Evolutionary conservation across 177 flowering plant genomes (phyloP).

Genomic region (Vitis hybrid): DNA sequence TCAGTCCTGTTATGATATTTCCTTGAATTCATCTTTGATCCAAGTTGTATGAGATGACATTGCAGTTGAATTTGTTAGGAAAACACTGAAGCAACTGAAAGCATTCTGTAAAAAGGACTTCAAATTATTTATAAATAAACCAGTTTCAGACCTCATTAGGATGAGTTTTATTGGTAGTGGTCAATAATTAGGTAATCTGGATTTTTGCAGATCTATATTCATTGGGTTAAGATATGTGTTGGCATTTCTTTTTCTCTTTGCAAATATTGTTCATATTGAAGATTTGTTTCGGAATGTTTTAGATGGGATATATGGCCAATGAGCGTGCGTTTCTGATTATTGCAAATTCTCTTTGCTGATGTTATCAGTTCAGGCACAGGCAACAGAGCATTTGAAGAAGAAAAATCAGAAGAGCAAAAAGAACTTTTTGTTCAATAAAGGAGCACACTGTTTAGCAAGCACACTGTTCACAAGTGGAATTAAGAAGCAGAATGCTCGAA

Average conservation of each 20-base stretch:
- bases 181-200: background rate
- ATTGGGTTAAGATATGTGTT: background rate
- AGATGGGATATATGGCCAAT: background rate
- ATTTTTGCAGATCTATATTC: background rate
- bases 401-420: conserved; percentile 29
- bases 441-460: conserved; percentile 40
- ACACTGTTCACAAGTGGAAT: conserved; percentile 56
- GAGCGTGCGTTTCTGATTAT: background rate
- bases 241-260: background rate
- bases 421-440: background rate
- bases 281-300: background rate
- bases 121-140: too few species aligned
- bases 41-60: too few species aligned
- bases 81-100: too few species aligned
- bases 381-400: conserved; percentile 49
- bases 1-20: too few species aligned
- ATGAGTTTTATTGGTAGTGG: too few species aligned
- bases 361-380: conserved; percentile 65
- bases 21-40: too few species aligned
- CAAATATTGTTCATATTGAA: background rate
- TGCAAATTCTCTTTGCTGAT: conserved; percentile 9
- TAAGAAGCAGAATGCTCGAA: conserved; percentile 42
- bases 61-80: too few species aligned
- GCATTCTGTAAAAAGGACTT: too few species aligned
- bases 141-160: too few species aligned